Percentiles rank a stretch among this genome's conserved stretches.
These are phyloP conservation scores for Polygonum maritimum DNA, from an alignment of 148 eudicot genomes.

Conservation along the genomic window DNA sequence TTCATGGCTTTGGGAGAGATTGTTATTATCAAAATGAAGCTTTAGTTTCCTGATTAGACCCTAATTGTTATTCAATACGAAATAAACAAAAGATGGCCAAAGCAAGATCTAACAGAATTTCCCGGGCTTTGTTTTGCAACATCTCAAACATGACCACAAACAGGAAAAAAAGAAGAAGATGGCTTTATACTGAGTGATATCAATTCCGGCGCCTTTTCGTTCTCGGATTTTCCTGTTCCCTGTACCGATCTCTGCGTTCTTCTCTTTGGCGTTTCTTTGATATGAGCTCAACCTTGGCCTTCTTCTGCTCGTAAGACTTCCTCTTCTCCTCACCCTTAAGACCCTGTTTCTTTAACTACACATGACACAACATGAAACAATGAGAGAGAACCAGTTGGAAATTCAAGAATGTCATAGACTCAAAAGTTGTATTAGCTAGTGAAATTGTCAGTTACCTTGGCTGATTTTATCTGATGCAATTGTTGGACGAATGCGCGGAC, in stretches of 20 bases:
- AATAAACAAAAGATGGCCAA: no score
- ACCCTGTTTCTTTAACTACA: slow-evolving; percentile 57
- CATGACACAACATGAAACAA: background rate
- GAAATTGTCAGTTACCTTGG: slow-evolving; percentile 41
- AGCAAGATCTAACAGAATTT: no score
- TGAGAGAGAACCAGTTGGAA: background rate
- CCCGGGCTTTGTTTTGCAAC: no score
- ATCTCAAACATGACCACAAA: no score
- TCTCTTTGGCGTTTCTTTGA: slow-evolving; percentile 66
- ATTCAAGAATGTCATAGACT: background rate
- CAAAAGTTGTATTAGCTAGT: no score
- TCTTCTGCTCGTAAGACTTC: slow-evolving; percentile 33
- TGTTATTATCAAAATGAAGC: no score
- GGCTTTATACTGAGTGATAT: no score
- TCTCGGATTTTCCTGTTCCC: slow-evolving; percentile 49
- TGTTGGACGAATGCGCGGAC: slow-evolving; percentile 46
- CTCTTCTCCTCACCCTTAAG: slow-evolving; percentile 52
- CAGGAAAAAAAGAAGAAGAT: no score
- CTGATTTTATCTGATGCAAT: slow-evolving; percentile 42
- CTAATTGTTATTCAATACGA: no score
- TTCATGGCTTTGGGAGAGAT: no score
- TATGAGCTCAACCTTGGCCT: slow-evolving; percentile 55
- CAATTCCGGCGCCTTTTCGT: slow-evolving; percentile 42
- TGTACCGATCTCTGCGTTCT: slow-evolving; percentile 68
- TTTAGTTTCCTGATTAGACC: no score